Percentiles rank a stretch among this genome's conserved stretches.
These are phyloP conservation scores for Rhodotorula mucilaginosa DNA, from an alignment of 1,284 basidiomycete species.

Conservation along the genomic window DNA sequence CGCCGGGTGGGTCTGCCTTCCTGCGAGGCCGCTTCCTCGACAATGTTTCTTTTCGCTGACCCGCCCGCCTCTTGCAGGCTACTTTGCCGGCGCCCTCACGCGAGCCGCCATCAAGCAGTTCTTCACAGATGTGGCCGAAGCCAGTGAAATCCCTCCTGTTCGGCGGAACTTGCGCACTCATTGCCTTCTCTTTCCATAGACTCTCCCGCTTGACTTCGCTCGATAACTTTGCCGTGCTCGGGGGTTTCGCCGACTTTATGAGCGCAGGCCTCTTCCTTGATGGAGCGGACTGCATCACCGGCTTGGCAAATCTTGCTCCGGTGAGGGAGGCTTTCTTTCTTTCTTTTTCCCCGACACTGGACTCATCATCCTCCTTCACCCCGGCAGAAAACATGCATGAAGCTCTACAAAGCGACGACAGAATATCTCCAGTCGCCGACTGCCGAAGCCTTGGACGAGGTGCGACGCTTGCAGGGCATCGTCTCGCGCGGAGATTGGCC, in stretches of 20 bases:
- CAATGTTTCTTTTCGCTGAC: too few species aligned
- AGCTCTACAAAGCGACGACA: constrained; percentile 17
- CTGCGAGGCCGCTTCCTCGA: too few species aligned
- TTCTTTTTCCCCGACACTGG: too few species aligned
- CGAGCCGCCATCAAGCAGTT: constrained; percentile 52
- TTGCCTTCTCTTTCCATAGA: neutral
- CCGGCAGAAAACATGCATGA: constrained; percentile 34
- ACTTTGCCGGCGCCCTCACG: constrained; percentile 54
- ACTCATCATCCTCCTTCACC: neutral
- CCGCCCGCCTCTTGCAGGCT: constrained; percentile 31
- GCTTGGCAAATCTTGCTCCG: constrained; percentile 29
- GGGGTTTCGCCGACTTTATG: constrained; percentile 39
- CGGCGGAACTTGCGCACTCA: neutral
- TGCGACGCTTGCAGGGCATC: constrained; percentile 9
- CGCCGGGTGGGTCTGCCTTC: constrained; percentile 37
- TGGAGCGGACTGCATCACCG: constrained; percentile 35
- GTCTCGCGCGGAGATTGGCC: constrained; percentile 31
- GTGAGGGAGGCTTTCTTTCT: constrained; percentile 1
- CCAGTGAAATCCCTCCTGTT: constrained; percentile 50
- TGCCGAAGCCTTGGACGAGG: neutral
- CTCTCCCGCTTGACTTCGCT: constrained; percentile 31
- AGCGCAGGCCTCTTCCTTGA: constrained; percentile 19
- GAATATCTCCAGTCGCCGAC: neutral
- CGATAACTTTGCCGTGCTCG: constrained; percentile 36
- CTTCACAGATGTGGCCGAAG: constrained; percentile 67